phyloP scores from a whole-genome alignment of 768 basidiomycete genomes.

The Agaricus subrufescens region DNA sequence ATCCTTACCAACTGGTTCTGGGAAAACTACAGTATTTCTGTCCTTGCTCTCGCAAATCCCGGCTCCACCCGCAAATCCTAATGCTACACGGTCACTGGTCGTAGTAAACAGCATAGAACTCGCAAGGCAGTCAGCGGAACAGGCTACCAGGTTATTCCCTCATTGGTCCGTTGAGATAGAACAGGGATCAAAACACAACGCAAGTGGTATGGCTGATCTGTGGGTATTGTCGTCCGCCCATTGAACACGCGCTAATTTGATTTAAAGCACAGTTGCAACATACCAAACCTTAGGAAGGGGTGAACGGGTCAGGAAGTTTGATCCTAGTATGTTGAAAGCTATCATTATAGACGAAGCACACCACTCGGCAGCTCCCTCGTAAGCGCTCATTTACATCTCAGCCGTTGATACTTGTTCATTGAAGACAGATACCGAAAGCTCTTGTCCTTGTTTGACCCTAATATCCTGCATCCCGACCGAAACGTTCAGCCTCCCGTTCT shows the following conservation, averaged over 20 bases:
- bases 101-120: slow-evolving; percentile 90
- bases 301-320: slow-evolving; percentile 69
- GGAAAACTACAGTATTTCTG: slow-evolving; percentile 92
- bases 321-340: slow-evolving; percentile 60
- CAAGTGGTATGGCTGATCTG: slow-evolving; percentile 83
- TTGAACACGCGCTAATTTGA: not conserved
- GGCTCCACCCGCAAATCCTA: slow-evolving; percentile 34
- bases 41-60: slow-evolving; percentile 66
- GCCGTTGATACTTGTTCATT: not conserved
- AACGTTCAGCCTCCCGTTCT: slow-evolving; percentile 30
- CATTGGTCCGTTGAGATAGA: slow-evolving; percentile 86
- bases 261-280: slow-evolving; percentile 74
- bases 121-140: slow-evolving; percentile 78
- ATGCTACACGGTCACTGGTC: slow-evolving; percentile 62
- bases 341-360: slow-evolving; percentile 93
- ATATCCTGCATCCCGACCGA: slow-evolving; percentile 52
- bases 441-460: slow-evolving; percentile 74
- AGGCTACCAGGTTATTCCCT: slow-evolving; percentile 63
- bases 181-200: slow-evolving; percentile 72
- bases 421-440: slow-evolving; percentile 65
- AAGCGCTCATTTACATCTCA: slow-evolving; percentile 20
- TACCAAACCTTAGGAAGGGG: slow-evolving; percentile 77
- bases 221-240: slow-evolving; percentile 30
- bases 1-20: slow-evolving; percentile 79
- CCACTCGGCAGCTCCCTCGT: slow-evolving; percentile 92